These are phyloP conservation scores for Gypsophila paniculata DNA, from an alignment of 179 eudicot genomes.

Conservation along the genomic window DNA sequence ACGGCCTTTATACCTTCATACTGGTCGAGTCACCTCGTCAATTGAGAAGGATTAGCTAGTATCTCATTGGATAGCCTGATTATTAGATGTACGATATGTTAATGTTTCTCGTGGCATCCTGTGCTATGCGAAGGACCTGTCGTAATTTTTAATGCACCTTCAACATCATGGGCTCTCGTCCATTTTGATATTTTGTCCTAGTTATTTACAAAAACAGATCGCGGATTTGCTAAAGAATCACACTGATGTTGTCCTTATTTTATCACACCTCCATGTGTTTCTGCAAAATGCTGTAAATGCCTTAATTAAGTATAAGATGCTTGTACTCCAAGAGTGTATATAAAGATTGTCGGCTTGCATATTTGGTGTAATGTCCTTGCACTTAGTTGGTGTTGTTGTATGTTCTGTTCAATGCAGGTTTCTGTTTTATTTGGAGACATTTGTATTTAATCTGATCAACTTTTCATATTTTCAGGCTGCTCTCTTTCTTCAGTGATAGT, in stretches of 20 bases:
- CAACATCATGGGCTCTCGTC: neutral
- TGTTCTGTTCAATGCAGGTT: neutral
- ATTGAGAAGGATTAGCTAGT: neutral
- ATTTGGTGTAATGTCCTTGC: neutral
- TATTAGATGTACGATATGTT: neutral
- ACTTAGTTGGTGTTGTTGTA: neutral
- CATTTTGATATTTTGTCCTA: neutral
- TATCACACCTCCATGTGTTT: neutral
- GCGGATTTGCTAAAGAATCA: neutral
- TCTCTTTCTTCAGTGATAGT: conserved; percentile 75
- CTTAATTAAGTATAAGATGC: neutral
- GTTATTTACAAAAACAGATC: conserved; percentile 1
- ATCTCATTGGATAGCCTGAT: neutral
- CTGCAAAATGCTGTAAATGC: neutral
- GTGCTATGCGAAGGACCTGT: neutral
- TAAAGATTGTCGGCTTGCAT: neutral
- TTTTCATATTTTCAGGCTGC: conserved; percentile 49
- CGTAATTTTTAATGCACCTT: neutral
- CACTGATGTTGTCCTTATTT: neutral
- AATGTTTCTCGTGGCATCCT: no score
- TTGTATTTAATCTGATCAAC: neutral
- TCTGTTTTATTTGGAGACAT: neutral
- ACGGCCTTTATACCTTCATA: neutral
- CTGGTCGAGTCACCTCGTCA: neutral
- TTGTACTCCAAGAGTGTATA: neutral